Base-by-base conservation (phyloP, 2,329 filamentous ascomycete species). In the Cladosporium sp. region DNA sequence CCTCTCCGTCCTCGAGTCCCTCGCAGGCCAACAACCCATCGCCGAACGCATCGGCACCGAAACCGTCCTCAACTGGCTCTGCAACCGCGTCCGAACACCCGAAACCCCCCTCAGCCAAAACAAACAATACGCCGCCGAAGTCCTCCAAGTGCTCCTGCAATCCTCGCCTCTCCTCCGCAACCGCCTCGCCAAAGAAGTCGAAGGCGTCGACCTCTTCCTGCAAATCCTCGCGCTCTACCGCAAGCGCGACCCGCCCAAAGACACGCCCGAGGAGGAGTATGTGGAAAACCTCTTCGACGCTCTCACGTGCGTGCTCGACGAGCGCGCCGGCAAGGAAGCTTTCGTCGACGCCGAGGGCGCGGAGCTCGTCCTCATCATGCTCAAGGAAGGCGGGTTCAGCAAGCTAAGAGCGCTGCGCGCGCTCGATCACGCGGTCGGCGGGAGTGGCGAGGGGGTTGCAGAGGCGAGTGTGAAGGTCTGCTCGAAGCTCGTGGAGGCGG, bases 221-320 rank as follows among this genome's bases (percentile, higher is more conserved):
- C 89, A 95, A 69, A 77, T 95, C 0, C 80, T 95, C 0, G 88
- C 91, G 1, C 75, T 84, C 1, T 99, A 97, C 70, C 84, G 93
- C 51, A 88, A 86, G 71, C 80, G 84, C 43, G 91, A 99, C 64
- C 93, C 93, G 0, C 80, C 84, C 43, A 92, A 88, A 63, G 89
- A 90, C 52, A 84, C 85, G 27, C 85, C 93, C 44, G 93, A 97
- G 68, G 91, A 96, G 65, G 93, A 99, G 71, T 96, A 88, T 65
- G 88, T 95, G 65, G 89, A 95, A 69, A 96, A 99, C 58, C 66
- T 96, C 1, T 99, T 99, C 66, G 91, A 96, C 63, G 82, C 85
- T 1, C 67, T 97, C 15, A 88, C 88, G 1, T 95, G 88, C 59
- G 72, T 95, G 1, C 86, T 85, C 0, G 88, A 95, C 60, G 86